Percentiles rank a stretch among this genome's conserved stretches.
phyloP scores from a whole-genome alignment of 1,284 basidiomycete species.

The Melampsora abietis-canadensis region DNA sequence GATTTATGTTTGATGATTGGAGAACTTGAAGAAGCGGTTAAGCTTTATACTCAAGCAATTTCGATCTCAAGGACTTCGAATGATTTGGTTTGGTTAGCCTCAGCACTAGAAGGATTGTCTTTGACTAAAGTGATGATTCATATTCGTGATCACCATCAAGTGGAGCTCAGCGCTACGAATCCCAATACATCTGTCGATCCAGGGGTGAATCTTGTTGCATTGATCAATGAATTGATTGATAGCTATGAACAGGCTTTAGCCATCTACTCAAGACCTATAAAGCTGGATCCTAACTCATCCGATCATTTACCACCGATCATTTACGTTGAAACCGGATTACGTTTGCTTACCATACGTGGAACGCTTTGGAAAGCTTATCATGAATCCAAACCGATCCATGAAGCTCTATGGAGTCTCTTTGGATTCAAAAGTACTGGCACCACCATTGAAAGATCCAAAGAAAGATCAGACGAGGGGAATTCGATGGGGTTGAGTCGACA shows the following conservation, averaged over 20 bases:
- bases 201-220: constrained; percentile 22
- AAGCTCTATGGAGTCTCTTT: background rate
- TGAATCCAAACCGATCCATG: background rate
- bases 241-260: constrained; percentile 17
- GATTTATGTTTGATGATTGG: constrained; percentile 27
- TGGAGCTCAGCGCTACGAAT: background rate
- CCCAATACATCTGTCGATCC: constrained; percentile 11
- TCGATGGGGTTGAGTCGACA: too few relatives aligned
- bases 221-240: constrained; percentile 30
- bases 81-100: constrained; percentile 36
- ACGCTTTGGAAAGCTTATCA: background rate
- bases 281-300: constrained; percentile 1
- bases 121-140: constrained; percentile 15
- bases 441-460: too few relatives aligned
- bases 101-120: constrained; percentile 23
- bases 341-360: constrained; percentile 17
- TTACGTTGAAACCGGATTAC: constrained; percentile 21
- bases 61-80: background rate
- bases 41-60: constrained; percentile 24
- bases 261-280: constrained; percentile 32
- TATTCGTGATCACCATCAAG: background rate
- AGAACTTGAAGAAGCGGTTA: constrained; percentile 13
- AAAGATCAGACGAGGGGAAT: too few relatives aligned
- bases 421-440: background rate
- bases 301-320: constrained; percentile 22